Percentiles rank a stretch among this genome's conserved stretches.
These are phyloP conservation scores for Candida ovalis DNA, from an alignment of 805 yeast genomes.

Conservation along the genomic window DNA sequence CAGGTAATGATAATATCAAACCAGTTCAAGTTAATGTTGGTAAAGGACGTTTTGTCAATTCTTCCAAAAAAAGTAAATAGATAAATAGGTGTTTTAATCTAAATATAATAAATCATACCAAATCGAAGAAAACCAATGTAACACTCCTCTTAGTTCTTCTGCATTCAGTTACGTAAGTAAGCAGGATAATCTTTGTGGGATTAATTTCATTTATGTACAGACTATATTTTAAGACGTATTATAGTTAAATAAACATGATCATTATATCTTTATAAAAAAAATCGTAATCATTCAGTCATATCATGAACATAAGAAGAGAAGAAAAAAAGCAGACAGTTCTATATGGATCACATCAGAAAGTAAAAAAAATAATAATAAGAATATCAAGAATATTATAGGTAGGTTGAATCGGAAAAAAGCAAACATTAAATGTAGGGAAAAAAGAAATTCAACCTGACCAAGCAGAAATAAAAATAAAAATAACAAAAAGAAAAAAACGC, in stretches of 20 bases:
- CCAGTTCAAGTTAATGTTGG: constrained; percentile 78
- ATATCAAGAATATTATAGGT: not conserved
- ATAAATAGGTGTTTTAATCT: not conserved
- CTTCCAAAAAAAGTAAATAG: constrained; percentile 37
- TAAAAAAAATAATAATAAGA: not conserved
- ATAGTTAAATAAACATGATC: no score
- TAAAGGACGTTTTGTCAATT: constrained; percentile 75
- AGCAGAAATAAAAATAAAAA: not conserved
- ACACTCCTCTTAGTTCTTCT: no score
- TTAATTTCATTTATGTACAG: not conserved
- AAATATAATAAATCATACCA: no score
- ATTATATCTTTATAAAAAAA: not conserved
- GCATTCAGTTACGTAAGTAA: no score
- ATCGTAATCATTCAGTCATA: not conserved
- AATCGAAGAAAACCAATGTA: no score
- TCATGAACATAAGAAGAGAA: not conserved
- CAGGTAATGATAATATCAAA: constrained; percentile 49
- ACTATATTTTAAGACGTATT: no score
- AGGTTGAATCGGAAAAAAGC: not conserved
- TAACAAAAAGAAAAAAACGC: not conserved
- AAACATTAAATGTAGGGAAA: not conserved
- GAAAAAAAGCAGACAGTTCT: not conserved
- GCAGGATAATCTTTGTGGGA: no score
- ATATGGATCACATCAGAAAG: not conserved
- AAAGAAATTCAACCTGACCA: not conserved